phyloP scores from a whole-genome alignment of 2,329 filamentous ascomycete species.

The Aspergillus tubingensis region DNA sequence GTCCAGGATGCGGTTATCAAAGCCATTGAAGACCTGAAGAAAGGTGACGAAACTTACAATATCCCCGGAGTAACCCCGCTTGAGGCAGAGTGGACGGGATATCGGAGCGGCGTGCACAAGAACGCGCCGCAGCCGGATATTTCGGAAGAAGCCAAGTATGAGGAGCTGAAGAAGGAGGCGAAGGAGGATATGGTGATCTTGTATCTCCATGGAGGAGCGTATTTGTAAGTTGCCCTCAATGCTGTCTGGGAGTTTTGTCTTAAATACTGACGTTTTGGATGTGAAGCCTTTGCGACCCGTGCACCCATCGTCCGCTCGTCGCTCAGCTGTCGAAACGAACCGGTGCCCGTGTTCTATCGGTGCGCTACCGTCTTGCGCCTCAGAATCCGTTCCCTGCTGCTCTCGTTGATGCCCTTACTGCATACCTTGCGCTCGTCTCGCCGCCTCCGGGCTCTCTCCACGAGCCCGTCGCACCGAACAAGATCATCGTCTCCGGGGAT shows the following conservation, averaged over 20 bases:
- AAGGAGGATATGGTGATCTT: conserved; percentile 46
- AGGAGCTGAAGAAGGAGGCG: conserved; percentile 41
- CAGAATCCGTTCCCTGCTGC: conserved; percentile 51
- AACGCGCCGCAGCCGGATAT: conserved; percentile 42
- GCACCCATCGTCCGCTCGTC: conserved; percentile 42
- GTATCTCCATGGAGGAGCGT: conserved; percentile 52
- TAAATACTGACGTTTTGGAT: not conserved
- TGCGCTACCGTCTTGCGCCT: conserved; percentile 51
- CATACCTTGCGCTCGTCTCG: conserved; percentile 50
- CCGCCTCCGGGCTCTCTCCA: conserved; percentile 48
- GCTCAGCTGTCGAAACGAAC: conserved; percentile 42
- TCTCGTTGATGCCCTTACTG: conserved; percentile 48
- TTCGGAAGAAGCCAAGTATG: conserved; percentile 47
- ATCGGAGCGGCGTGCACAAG: conserved; percentile 42
- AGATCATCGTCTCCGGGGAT: conserved; percentile 51
- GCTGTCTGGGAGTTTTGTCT: not conserved
- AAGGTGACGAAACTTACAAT: conserved; percentile 41
- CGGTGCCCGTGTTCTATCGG: conserved; percentile 45
- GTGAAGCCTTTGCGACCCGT: conserved; percentile 47
- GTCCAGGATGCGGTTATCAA: conserved; percentile 40
- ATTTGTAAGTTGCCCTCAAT: conserved; percentile 39
- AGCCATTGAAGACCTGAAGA: conserved; percentile 43
- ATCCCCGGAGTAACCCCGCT: conserved; percentile 39
- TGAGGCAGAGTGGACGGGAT: conserved; percentile 50
- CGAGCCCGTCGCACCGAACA: conserved; percentile 43